Evolutionary conservation across 2,329 filamentous ascomycete species (phyloP).

Genomic region (Xylaria sp.): DNA sequence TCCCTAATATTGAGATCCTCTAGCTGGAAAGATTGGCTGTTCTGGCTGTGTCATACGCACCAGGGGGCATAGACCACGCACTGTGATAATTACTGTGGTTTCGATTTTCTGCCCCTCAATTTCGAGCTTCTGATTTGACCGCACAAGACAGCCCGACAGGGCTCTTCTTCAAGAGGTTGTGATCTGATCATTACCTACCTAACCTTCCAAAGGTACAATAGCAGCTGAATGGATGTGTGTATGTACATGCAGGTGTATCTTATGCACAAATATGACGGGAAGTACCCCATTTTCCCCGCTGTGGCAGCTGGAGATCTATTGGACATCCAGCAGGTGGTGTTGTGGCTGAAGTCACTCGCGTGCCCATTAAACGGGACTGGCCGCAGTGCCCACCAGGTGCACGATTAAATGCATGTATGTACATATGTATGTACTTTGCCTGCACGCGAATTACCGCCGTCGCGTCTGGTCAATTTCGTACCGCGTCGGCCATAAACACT

Average conservation of each 20-base stretch:
- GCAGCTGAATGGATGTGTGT: neutral
- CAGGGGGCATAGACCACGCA: too few species aligned
- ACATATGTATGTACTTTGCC: neutral
- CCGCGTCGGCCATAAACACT: constrained; percentile 24
- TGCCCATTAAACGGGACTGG: neutral
- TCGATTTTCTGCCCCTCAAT: too few species aligned
- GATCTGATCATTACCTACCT: too few species aligned
- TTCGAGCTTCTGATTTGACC: too few species aligned
- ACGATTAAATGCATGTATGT: neutral
- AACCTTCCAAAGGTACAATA: too few species aligned
- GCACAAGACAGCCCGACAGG: too few species aligned
- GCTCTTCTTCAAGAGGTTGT: too few species aligned
- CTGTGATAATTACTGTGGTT: too few species aligned
- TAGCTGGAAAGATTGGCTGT: too few species aligned
- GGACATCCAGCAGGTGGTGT: neutral
- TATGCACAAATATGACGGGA: neutral
- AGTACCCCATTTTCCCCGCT: neutral
- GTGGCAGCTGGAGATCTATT: constrained; percentile 2
- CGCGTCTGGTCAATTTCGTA: constrained; percentile 20
- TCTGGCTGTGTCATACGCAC: too few species aligned
- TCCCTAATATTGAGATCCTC: too few species aligned
- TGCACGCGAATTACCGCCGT: constrained; percentile 3
- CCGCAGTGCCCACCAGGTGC: neutral
- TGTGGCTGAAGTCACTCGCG: neutral
- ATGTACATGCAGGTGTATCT: neutral